phyloP scores from a whole-genome alignment of 768 basidiomycete genomes.

The Termitomyces sp. region DNA sequence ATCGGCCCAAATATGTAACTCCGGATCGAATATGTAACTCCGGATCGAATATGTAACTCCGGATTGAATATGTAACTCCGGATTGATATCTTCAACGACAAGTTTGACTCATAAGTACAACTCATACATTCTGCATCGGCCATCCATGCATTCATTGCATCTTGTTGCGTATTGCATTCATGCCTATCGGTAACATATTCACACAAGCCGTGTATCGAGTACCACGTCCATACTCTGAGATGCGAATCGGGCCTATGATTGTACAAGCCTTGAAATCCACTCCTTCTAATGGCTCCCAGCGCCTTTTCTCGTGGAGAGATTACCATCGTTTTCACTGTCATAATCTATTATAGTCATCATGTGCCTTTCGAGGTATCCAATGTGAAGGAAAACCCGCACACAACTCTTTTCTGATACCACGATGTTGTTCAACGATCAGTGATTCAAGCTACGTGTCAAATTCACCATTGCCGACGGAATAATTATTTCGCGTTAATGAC shows the following conservation, averaged over 20 bases:
- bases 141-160: neutral
- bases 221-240: neutral
- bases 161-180: neutral
- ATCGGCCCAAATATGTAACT: no score
- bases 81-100: no score
- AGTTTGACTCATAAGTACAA: no score
- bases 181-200: neutral
- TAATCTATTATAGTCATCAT: neutral
- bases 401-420: neutral
- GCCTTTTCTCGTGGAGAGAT: neutral
- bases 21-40: no score
- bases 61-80: no score
- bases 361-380: neutral
- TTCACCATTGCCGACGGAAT: neutral
- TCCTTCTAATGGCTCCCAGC: neutral
- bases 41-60: no score
- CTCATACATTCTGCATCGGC: no score
- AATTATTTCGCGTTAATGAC: neutral
- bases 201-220: neutral
- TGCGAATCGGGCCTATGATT: neutral
- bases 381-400: neutral
- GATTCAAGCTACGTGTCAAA: neutral
- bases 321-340: neutral
- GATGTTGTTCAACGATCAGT: neutral
- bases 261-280: neutral